Conservation (phyloP, 805 yeast species). For the Lachancea fermentati region DNA sequence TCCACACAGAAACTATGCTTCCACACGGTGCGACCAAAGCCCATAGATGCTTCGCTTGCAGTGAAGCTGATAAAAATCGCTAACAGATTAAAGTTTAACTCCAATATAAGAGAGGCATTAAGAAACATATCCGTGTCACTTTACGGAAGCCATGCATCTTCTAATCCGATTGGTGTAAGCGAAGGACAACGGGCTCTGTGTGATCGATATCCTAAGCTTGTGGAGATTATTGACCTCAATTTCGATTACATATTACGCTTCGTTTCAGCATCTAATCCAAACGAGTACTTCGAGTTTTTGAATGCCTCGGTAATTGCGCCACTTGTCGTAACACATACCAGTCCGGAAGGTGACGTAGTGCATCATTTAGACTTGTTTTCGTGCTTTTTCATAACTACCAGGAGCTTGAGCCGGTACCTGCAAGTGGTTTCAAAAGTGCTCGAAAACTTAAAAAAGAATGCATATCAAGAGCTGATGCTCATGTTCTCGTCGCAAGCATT, state of each 20-base stretch:
- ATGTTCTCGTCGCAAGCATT: constrained; percentile 43
- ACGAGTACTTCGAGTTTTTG: constrained; percentile 36
- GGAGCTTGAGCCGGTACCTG: constrained; percentile 35
- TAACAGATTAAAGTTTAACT: constrained; percentile 31
- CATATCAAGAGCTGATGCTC: constrained; percentile 42
- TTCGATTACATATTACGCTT: constrained; percentile 40
- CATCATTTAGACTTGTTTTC: constrained; percentile 44
- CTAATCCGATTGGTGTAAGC: not conserved
- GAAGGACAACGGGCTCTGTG: not conserved
- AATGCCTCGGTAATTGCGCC: constrained; percentile 18
- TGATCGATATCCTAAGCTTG: constrained; percentile 1
- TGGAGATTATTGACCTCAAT: constrained; percentile 32
- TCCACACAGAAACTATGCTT: constrained; percentile 32
- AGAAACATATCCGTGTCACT: constrained; percentile 25
- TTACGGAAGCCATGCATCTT: constrained; percentile 4
- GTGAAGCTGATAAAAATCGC: constrained; percentile 26
- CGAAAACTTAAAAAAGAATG: constrained; percentile 36
- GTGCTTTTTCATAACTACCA: constrained; percentile 37
- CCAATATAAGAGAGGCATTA: constrained; percentile 28
- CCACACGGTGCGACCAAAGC: constrained; percentile 32
- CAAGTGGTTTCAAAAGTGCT: constrained; percentile 36
- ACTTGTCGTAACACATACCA: constrained; percentile 30
- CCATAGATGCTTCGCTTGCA: constrained; percentile 26
- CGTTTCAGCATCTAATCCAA: constrained; percentile 47
- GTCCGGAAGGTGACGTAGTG: constrained; percentile 35